Evolutionary conservation across 495 filamentous ascomycete species (phyloP).

Genomic region (Aspergillus avenaceus): DNA sequence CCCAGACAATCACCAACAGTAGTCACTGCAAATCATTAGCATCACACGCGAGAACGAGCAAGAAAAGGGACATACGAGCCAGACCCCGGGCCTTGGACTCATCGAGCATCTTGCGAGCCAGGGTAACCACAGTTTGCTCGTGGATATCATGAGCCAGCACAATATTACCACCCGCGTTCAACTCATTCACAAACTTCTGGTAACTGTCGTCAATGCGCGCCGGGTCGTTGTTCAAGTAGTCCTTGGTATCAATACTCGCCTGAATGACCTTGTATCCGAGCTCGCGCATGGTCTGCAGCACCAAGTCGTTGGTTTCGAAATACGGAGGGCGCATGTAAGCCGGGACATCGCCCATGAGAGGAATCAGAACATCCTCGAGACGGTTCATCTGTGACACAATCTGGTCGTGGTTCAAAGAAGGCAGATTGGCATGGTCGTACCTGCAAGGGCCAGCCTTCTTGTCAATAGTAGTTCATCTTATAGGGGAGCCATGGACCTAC

Average conservation of each 20-base stretch:
- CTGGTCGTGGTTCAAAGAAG: slow-evolving; percentile 43
- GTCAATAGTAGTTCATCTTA: not conserved
- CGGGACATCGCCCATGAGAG: slow-evolving; percentile 67
- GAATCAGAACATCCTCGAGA: slow-evolving; percentile 65
- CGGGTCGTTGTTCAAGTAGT: slow-evolving; percentile 35
- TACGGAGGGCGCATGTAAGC: slow-evolving; percentile 62
- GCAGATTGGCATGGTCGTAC: slow-evolving; percentile 60
- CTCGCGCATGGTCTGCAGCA: slow-evolving; percentile 24
- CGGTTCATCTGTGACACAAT: slow-evolving; percentile 62
- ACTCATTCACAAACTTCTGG: slow-evolving; percentile 22
- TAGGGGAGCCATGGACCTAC: slow-evolving; percentile 35
- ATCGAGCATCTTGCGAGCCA: slow-evolving; percentile 35
- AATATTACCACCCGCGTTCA: slow-evolving; percentile 31
- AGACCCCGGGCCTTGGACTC: slow-evolving; percentile 29
- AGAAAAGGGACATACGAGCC: slow-evolving; percentile 19
- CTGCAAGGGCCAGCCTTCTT: slow-evolving; percentile 11
- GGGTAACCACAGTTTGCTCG: slow-evolving; percentile 29
- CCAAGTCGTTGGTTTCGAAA: slow-evolving; percentile 26
- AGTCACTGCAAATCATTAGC: slow-evolving; percentile 40
- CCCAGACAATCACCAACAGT: slow-evolving; percentile 73
- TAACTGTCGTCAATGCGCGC: slow-evolving; percentile 23
- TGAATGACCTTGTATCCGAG: slow-evolving; percentile 41
- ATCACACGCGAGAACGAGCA: not conserved
- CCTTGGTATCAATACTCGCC: slow-evolving; percentile 42
- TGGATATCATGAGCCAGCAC: slow-evolving; percentile 46